Conservation (phyloP, 805 yeast species). For the Blastobotrys chiropterorum region DNA sequence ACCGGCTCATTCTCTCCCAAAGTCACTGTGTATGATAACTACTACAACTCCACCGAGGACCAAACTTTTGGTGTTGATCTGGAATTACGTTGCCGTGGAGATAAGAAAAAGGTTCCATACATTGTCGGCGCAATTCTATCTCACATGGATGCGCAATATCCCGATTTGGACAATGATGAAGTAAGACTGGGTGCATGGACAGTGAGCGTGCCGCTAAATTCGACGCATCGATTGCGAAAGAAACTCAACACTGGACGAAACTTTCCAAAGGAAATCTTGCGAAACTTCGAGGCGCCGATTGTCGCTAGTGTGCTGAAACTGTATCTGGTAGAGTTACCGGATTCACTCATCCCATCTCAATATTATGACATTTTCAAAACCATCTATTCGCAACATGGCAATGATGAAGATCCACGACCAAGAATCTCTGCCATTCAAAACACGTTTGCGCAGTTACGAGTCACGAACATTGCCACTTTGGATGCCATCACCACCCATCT, state of each 20-base stretch:
- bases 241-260: constrained; percentile 37
- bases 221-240: constrained; percentile 56
- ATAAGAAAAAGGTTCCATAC: constrained; percentile 64
- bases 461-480: constrained; percentile 68
- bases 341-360: constrained; percentile 59
- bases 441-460: constrained; percentile 59
- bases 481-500: constrained; percentile 77
- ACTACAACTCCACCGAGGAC: constrained; percentile 58
- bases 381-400: constrained; percentile 49
- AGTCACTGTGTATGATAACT: constrained; percentile 70
- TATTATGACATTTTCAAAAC: constrained; percentile 63
- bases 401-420: constrained; percentile 28
- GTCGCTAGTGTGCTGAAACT: constrained; percentile 66
- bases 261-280: constrained; percentile 27
- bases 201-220: constrained; percentile 52
- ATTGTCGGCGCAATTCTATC: constrained; percentile 57
- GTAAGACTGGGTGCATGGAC: constrained; percentile 66
- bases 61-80: constrained; percentile 80
- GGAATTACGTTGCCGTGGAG: constrained; percentile 63
- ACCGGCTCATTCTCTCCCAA: constrained; percentile 73
- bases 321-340: constrained; percentile 74
- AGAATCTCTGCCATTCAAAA: constrained; percentile 61
- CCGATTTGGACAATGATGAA: constrained; percentile 57
- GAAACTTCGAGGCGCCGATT: constrained; percentile 44
- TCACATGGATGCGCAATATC: constrained; percentile 64